These are phyloP conservation scores for Sporothrix phasma DNA, from an alignment of 2,329 filamentous ascomycete genomes.

Conservation along the genomic window DNA sequence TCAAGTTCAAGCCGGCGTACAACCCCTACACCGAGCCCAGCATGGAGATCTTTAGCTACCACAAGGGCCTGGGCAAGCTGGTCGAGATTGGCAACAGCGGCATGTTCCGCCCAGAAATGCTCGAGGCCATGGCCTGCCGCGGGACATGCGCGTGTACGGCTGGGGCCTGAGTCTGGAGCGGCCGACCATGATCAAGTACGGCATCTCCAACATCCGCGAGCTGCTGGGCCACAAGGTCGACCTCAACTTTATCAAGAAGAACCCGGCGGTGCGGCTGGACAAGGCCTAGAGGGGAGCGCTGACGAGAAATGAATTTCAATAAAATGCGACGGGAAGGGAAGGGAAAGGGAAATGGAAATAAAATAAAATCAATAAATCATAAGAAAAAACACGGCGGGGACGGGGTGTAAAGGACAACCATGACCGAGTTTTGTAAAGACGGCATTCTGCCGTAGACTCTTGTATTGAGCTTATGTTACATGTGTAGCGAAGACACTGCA, in stretches of 20 bases:
- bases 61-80: constrained; percentile 78
- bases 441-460: background rate
- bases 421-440: background rate
- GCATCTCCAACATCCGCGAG: constrained; percentile 82
- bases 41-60: constrained; percentile 97
- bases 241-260: constrained; percentile 81
- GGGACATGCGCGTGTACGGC: constrained; percentile 81
- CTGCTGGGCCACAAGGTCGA: constrained; percentile 93
- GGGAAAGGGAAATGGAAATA: background rate
- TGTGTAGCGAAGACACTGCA: background rate
- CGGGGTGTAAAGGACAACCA: background rate
- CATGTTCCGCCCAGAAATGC: constrained; percentile 98
- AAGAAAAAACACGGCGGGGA: background rate
- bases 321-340: background rate
- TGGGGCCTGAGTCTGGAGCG: constrained; percentile 87
- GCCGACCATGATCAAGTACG: constrained; percentile 96
- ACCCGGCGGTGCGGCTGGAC: constrained; percentile 81
- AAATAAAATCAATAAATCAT: background rate
- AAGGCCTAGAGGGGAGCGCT: constrained; percentile 49
- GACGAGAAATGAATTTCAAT: too few species aligned
- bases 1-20: constrained; percentile 92
- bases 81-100: constrained; percentile 97
- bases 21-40: constrained; percentile 92
- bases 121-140: constrained; percentile 82
- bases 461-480: background rate